phyloP scores from a whole-genome alignment of 371 early-diverging fungal genomes.

The Rhizopus arrhizus region DNA sequence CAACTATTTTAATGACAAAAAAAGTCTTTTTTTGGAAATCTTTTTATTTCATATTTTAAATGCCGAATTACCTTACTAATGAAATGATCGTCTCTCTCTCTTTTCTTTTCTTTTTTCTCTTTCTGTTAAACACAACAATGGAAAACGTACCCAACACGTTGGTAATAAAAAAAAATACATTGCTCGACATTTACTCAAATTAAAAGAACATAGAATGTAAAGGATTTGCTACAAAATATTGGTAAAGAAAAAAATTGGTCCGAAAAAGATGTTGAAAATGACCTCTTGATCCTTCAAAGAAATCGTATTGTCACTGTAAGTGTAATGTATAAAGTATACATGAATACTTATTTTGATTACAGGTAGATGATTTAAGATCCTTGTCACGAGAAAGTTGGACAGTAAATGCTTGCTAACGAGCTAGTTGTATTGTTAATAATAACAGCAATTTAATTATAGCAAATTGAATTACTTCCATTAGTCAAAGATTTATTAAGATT shows the following conservation, averaged over 20 bases:
- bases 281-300: conserved; percentile 38
- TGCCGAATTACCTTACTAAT: too few species aligned
- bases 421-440: neutral
- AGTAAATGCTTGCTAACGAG: conserved; percentile 29
- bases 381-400: conserved; percentile 55
- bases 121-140: neutral
- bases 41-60: too few species aligned
- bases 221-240: conserved; percentile 15
- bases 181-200: neutral
- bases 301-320: conserved; percentile 42
- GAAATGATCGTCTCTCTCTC: too few species aligned
- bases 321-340: neutral
- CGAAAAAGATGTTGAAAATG: conserved; percentile 39
- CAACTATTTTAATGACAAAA: too few species aligned
- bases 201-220: conserved; percentile 15
- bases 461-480: conserved; percentile 47
- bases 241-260: conserved; percentile 49
- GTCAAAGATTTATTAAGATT: conserved; percentile 47
- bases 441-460: conserved; percentile 25
- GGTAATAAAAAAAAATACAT: neutral
- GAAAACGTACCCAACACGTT: neutral
- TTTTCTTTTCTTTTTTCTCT: too few species aligned
- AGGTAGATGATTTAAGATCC: conserved; percentile 45
- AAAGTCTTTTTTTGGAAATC: too few species aligned
- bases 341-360: conserved; percentile 1